A percentile compares a stretch with the other conserved stretches of the same genome.
These are phyloP conservation scores for Pseudocercospora musae DNA, from an alignment of 2,329 filamentous ascomycete species.

Conservation along the genomic window DNA sequence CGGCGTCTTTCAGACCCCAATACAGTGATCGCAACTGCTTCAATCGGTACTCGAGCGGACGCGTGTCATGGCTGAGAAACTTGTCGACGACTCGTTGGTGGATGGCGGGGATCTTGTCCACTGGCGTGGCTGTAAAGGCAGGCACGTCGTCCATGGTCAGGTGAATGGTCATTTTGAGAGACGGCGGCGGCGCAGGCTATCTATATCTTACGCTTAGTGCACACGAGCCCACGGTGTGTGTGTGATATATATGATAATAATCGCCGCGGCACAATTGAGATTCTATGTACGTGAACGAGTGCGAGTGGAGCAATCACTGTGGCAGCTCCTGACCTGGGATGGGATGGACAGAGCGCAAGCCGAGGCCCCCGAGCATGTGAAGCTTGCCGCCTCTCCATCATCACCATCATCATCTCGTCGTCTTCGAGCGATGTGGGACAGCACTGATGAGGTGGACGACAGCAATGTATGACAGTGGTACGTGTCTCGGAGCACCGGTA, in stretches of 20 bases:
- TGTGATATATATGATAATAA: neutral
- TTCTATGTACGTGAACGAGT: neutral
- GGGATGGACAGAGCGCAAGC: neutral
- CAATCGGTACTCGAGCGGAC: slow-evolving; percentile 75
- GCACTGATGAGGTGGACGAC: neutral
- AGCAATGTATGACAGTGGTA: neutral
- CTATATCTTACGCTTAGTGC: neutral
- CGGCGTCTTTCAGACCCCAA: slow-evolving; percentile 82
- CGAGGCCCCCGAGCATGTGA: neutral
- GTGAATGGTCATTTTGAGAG: slow-evolving; percentile 13
- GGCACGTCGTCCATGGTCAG: slow-evolving; percentile 31
- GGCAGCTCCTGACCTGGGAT: neutral
- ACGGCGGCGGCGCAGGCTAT: neutral
- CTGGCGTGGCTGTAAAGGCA: slow-evolving; percentile 50
- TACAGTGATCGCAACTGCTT: slow-evolving; percentile 90
- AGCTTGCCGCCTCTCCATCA: neutral
- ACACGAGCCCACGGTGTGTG: neutral
- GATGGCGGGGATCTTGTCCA: slow-evolving; percentile 63
- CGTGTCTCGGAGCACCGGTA: neutral
- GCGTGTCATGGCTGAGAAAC: slow-evolving; percentile 79
- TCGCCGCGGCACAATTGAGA: neutral
- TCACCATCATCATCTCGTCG: no score
- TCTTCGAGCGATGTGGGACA: no score
- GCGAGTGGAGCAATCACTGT: slow-evolving; percentile 1
- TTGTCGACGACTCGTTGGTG: slow-evolving; percentile 61